Evolutionary conservation across 108 stramenopile species (phyloP), one percentile per base, ranked within the genome.

Genomic region (Cyclotella baltica): DNA sequence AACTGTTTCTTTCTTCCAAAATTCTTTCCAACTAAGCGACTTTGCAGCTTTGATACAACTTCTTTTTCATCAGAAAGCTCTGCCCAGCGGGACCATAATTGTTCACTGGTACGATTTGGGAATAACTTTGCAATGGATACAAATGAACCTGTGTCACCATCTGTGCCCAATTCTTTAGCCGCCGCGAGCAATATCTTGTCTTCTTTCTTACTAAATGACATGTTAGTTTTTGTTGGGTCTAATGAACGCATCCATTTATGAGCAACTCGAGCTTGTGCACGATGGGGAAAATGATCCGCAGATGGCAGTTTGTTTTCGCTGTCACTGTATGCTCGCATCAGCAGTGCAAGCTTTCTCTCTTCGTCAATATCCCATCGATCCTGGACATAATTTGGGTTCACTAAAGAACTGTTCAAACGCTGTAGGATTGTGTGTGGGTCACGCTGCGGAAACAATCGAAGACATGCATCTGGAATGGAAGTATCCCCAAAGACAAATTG

Each of bases 161-260:
- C 33, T 28, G 28, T 0, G 53, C 61, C 65, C 70, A 67, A 33
- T 70, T 71, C 15, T 53, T 73, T 72, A 48, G 43, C 37, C 38
- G 69, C 35, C 31, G 57, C 47, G 20, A 77, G 59, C 57, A 87
- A 66, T 37, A 53, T 51, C 20, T 79, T 29, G 56, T 87, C 80
- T 71, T 87, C 86, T n/a, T 57, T 65, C 15, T 27, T 18, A 13
- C 77, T 72, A 66, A 82, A 86, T 18, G 76, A 76, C 50, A 35
- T 36, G 28, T 46, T 27, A 10, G 85, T 71, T 20, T 76, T 65
- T 23, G 55, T 68, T 23, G 87, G 88, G 69, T 86, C 71, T 46
- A 89, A 68, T 13, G 86, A 75, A 50, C 87, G 75, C 38, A 50
- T 77, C 89, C 89, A 89, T 67, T 89, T 89, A 20, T 75, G 82